A percentile compares a stretch with the other conserved stretches of the same genome.
phyloP scores from a whole-genome alignment of 805 yeast genomes.

The Lipomyces anomalus region DNA sequence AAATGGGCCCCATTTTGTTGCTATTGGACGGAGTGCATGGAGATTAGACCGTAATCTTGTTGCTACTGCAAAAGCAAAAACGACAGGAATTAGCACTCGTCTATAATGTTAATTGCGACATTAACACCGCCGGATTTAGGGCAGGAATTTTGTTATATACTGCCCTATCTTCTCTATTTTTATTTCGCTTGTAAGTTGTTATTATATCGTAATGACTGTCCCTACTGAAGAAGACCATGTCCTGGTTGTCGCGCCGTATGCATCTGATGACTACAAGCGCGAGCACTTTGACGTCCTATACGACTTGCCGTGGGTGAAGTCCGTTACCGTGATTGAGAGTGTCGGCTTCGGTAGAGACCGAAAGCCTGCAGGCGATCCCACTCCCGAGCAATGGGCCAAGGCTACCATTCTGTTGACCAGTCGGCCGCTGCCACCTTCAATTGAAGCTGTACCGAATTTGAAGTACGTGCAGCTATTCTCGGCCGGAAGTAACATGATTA shows the following conservation, averaged over 20 bases:
- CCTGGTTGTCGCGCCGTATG: conserved; percentile 10
- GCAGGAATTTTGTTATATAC: no score
- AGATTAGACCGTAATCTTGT: no score
- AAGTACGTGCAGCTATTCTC: conserved; percentile 22
- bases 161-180: no score
- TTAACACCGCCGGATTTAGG: no score
- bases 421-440: conserved; percentile 15
- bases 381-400: conserved; percentile 19
- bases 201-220: no score
- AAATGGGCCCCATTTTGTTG: no score
- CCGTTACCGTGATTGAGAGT: conserved; percentile 15
- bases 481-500: conserved; percentile 23
- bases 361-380: conserved; percentile 5
- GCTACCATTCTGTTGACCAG: conserved; percentile 15
- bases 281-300: conserved; percentile 8
- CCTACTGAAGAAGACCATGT: conserved; percentile 17
- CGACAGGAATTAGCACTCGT: no score
- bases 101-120: no score
- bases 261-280: conserved; percentile 6
- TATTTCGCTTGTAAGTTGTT: no score
- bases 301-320: conserved; percentile 16
- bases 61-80: no score
- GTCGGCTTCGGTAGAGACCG: conserved; percentile 15
- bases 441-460: conserved; percentile 23
- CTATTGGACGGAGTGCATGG: no score